Base-by-base conservation (phyloP, 2,329 filamentous ascomycete genomes). In the Mycosphaerelloides madeirae region DNA sequence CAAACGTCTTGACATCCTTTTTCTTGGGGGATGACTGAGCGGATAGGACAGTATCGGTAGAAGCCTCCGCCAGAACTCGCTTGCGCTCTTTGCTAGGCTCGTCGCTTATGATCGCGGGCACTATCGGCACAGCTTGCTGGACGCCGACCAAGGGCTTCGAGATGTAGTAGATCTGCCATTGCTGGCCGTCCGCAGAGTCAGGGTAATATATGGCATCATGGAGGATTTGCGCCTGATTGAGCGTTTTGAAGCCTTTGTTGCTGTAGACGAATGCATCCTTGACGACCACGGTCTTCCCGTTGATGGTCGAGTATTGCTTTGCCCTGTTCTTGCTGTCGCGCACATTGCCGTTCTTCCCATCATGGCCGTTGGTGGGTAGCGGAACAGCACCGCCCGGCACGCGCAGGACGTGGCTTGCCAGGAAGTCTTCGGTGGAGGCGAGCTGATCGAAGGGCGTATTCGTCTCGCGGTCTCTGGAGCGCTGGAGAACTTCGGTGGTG, bases 131-230 rank as follows among this genome's bases (percentile, higher is more conserved):
- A 39, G 88, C 79, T 60, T 95, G 89, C 74, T 84, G 90, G 1
- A 79, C 77, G 18, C 93, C 93, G 15, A 96, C 79, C 40, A 98
- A 72, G 2, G 93, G 93, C 40, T 81, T 83, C 19, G 91, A 93
- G 52, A 98, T 95, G 67, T 90, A 96, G 76, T 97, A 97, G 48
- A 98, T 78, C 33, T 98, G 80, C 89, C 93, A 98, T 76, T 90
- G 87, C 57, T 89, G 84, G 12, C 87, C 84, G 58, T 97, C 91
- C 58, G 87, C 79, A n/a, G 80, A 82, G 60, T 96, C 87, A 38
- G 88, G 84, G 61, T 94, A 95, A 78, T 88, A 97, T 31, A 95
- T 78, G 29, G 79, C 75, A 66, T 98, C 94, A 62, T 79, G 79
- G 45, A 96, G 73, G 28, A 97, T 73, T 62, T 93, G 89, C 25